Evolutionary conservation across 2,329 filamentous ascomycete genomes (phyloP).

Genomic region (Neofusicoccum ribis): DNA sequence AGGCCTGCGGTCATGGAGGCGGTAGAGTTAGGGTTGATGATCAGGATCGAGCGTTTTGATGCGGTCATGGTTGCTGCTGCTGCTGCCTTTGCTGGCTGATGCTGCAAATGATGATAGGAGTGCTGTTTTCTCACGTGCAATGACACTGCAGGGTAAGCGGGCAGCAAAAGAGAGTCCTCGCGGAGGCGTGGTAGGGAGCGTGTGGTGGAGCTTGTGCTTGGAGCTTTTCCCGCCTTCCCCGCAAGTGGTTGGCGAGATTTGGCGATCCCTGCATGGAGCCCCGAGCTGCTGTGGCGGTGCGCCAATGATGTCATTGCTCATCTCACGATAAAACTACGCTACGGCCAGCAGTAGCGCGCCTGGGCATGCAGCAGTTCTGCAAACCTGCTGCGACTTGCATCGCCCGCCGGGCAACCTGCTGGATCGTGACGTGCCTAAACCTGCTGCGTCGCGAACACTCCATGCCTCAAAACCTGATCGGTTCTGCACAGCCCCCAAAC

Average conservation of each 20-base stretch:
- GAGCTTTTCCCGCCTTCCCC: neutral
- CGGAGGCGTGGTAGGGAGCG: neutral
- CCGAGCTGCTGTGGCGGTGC: slow-evolving; percentile 1
- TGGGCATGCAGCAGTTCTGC: slow-evolving; percentile 4
- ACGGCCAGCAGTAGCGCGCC: neutral
- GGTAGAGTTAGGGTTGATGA: slow-evolving; percentile 81
- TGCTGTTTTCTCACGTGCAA: neutral
- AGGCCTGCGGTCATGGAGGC: slow-evolving; percentile 69
- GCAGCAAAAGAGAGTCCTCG: neutral
- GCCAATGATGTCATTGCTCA: slow-evolving; percentile 5
- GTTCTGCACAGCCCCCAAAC: neutral
- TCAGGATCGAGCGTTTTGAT: slow-evolving; percentile 53
- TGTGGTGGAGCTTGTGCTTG: neutral
- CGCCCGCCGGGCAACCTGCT: neutral
- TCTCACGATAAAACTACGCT: neutral
- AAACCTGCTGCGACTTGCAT: neutral
- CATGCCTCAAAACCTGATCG: neutral
- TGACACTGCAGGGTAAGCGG: neutral
- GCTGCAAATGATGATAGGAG: neutral
- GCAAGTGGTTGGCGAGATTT: neutral
- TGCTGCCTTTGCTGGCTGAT: neutral
- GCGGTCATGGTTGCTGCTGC: slow-evolving; percentile 6
- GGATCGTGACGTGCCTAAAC: neutral
- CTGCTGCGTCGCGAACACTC: neutral
- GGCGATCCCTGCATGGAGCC: slow-evolving; percentile 6